Percentiles rank a stretch among this genome's conserved stretches.
Evolutionary conservation across 106 monocot genomes (phyloP).

Genomic region (Amphibolis antarctica): DNA sequence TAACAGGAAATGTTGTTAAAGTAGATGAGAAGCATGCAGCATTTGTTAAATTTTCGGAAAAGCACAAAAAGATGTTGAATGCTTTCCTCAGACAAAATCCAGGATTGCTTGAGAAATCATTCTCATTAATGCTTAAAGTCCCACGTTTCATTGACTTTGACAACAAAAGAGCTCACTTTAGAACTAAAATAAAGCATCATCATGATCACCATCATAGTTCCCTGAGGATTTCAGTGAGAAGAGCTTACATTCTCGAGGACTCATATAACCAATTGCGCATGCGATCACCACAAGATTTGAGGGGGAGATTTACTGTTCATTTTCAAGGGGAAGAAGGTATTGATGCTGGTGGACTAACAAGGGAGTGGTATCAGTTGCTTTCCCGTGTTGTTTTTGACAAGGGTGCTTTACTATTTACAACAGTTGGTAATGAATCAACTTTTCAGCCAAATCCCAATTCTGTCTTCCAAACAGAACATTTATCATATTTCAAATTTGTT

Average conservation of each 20-base stretch:
- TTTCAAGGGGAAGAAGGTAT: slow-evolving; percentile 84
- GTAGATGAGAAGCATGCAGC: slow-evolving; percentile 13
- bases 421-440: slow-evolving; percentile 62
- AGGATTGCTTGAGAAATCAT: slow-evolving; percentile 60
- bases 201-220: slow-evolving; percentile 53
- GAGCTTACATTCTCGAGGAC: slow-evolving; percentile 69
- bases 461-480: slow-evolving; percentile 73
- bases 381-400: slow-evolving; percentile 78
- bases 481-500: slow-evolving; percentile 80
- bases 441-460: slow-evolving; percentile 85
- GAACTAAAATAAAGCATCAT: slow-evolving; percentile 49
- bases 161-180: slow-evolving; percentile 65
- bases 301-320: slow-evolving; percentile 57
- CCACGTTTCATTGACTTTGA: slow-evolving; percentile 78
- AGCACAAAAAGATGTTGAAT: slow-evolving; percentile 59
- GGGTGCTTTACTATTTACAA: slow-evolving; percentile 72
- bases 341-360: slow-evolving; percentile 73
- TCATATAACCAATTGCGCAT: slow-evolving; percentile 64
- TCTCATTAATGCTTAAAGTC: slow-evolving; percentile 65
- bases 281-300: slow-evolving; percentile 44
- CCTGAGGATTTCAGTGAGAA: slow-evolving; percentile 46
- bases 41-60: slow-evolving; percentile 50
- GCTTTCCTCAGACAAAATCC: slow-evolving; percentile 66
- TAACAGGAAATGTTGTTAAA: background rate
- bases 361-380: slow-evolving; percentile 73